Evolutionary conservation across 2,329 filamentous ascomycete species (phyloP).

Genomic region (Penicillium sp.): DNA sequence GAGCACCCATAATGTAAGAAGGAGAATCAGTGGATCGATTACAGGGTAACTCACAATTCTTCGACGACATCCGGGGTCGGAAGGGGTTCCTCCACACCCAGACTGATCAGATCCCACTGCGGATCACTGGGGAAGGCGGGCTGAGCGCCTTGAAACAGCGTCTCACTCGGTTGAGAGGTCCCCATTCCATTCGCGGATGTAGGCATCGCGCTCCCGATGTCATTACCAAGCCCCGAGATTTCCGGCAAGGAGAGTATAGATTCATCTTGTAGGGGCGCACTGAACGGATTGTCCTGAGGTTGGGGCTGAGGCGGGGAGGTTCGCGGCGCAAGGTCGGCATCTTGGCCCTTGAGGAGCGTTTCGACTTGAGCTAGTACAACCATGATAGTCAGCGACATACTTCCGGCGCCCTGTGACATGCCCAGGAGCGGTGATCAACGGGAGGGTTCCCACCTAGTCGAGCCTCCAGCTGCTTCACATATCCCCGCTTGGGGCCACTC

Average conservation of each 20-base stretch:
- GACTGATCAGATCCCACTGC: constrained; percentile 80
- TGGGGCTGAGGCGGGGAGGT: constrained; percentile 28
- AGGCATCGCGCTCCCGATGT: constrained; percentile 21
- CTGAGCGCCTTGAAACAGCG: constrained; percentile 23
- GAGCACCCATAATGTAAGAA: constrained; percentile 36
- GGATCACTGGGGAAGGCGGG: constrained; percentile 46
- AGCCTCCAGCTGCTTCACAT: constrained; percentile 91
- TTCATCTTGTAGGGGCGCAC: constrained; percentile 35
- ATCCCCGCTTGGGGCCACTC: constrained; percentile 90
- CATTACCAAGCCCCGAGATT: constrained; percentile 21
- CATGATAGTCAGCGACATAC: constrained; percentile 13
- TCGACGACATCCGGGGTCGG: constrained; percentile 79
- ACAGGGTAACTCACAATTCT: constrained; percentile 61
- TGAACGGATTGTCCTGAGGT: constrained; percentile 21
- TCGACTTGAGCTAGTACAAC: constrained; percentile 76
- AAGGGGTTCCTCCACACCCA: constrained; percentile 78
- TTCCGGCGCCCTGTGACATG: neutral
- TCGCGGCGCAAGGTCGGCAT: constrained; percentile 43
- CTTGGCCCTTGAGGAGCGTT: constrained; percentile 80
- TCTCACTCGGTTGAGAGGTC: constrained; percentile 20
- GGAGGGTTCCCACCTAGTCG: constrained; percentile 69
- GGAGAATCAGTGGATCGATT: neutral
- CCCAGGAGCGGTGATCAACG: constrained; percentile 1
- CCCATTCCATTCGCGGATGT: constrained; percentile 26
- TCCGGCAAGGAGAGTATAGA: constrained; percentile 24